Conservation (phyloP, 108 stramenopile genomes). For the Chaetoceros muelleri region DNA sequence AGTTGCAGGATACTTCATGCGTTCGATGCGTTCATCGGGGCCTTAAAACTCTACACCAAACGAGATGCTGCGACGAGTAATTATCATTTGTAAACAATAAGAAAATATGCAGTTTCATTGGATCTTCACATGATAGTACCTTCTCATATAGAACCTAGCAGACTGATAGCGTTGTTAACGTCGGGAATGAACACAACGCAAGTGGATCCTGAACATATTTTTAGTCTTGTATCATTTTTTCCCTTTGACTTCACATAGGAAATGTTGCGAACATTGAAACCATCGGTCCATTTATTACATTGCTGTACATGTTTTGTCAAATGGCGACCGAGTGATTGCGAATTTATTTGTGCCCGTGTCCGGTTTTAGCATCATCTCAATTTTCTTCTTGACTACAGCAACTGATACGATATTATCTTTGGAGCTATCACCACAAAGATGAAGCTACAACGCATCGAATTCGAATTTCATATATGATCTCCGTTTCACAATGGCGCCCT, state of each 20-base stretch:
- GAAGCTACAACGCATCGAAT: slow-evolving; percentile 42
- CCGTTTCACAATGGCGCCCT: slow-evolving; percentile 26
- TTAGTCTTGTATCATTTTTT: slow-evolving; percentile 19
- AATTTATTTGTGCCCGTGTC: slow-evolving; percentile 30
- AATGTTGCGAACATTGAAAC: slow-evolving; percentile 38
- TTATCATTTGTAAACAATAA: too few relatives aligned
- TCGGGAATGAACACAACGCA: slow-evolving; percentile 68
- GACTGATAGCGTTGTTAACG: too few relatives aligned
- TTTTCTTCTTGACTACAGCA: slow-evolving; percentile 41
- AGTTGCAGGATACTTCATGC: too few relatives aligned
- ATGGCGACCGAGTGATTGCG: slow-evolving; percentile 31
- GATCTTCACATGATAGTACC: too few relatives aligned
- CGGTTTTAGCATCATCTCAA: slow-evolving; percentile 31
- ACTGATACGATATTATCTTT: slow-evolving; percentile 44
- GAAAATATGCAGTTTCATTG: too few relatives aligned
- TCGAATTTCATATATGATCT: slow-evolving; percentile 42
- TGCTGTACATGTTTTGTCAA: slow-evolving; percentile 53
- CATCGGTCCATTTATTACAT: slow-evolving; percentile 5
- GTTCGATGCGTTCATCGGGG: too few relatives aligned
- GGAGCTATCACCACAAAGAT: slow-evolving; percentile 23
- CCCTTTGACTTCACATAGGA: slow-evolving; percentile 33
- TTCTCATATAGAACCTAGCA: too few relatives aligned
- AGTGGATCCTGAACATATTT: slow-evolving; percentile 59
- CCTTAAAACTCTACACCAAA: too few relatives aligned
- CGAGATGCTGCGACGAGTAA: too few relatives aligned